Conservation (phyloP, 257 asterid species). For the Scutellaria barbata region DNA sequence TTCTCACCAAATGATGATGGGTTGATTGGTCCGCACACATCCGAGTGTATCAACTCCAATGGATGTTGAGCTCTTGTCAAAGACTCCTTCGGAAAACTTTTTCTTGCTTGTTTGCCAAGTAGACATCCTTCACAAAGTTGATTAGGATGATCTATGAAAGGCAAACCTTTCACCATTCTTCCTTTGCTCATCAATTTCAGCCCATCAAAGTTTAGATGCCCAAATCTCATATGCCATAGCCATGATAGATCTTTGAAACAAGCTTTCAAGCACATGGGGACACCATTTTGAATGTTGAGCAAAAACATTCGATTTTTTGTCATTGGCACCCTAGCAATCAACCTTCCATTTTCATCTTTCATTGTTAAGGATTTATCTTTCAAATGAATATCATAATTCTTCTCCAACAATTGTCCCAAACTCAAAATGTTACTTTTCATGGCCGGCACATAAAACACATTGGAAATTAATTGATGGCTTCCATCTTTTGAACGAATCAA, state of each 20-base stretch:
- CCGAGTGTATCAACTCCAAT: conserved; percentile 4
- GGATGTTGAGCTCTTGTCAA: conserved; percentile 21
- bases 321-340: neutral
- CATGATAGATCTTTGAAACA: neutral
- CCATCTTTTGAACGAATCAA: neutral
- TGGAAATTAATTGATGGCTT: conserved; percentile 16
- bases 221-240: conserved; percentile 5
- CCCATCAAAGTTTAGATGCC: neutral
- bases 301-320: neutral
- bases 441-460: neutral
- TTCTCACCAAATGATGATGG: neutral
- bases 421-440: conserved; percentile 14
- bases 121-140: neutral
- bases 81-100: conserved; percentile 17
- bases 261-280: neutral
- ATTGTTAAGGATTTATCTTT: neutral
- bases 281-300: conserved; percentile 11
- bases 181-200: neutral
- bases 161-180: neutral
- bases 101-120: conserved; percentile 10
- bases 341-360: conserved; percentile 1
- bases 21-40: conserved; percentile 1
- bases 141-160: neutral
- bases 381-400: conserved; percentile 17
- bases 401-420: conserved; percentile 14